A percentile compares a stretch with the other conserved stretches of the same genome.
These are phyloP conservation scores for Colletotrichum sp. DNA, from an alignment of 2,329 filamentous ascomycete species.

Conservation along the genomic window DNA sequence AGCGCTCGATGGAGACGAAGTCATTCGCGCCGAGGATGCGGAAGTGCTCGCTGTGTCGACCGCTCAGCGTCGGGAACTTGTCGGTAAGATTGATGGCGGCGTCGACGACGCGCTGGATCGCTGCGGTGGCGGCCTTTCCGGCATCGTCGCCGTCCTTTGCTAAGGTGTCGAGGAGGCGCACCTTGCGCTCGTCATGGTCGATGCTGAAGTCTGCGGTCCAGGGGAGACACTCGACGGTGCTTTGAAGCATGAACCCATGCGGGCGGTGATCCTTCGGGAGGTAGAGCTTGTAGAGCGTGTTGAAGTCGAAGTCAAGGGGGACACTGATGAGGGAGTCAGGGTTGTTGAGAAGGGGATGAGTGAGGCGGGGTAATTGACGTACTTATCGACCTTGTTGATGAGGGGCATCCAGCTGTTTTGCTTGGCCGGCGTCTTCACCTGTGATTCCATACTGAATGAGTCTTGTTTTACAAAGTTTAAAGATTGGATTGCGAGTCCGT, in stretches of 20 bases:
- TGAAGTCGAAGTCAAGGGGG: slow-evolving; percentile 46
- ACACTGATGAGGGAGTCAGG: slow-evolving; percentile 38
- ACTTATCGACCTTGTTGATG: slow-evolving; percentile 49
- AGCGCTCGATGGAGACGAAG: slow-evolving; percentile 60
- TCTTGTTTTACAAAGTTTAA: fast-evolving
- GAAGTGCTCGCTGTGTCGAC: slow-evolving; percentile 48
- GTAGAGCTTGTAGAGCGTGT: slow-evolving; percentile 51
- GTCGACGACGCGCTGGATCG: slow-evolving; percentile 45
- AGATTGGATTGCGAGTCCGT: not conserved
- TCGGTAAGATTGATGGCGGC: slow-evolving; percentile 33
- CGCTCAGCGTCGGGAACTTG: slow-evolving; percentile 42
- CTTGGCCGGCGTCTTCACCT: not conserved
- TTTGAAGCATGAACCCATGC: slow-evolving; percentile 55
- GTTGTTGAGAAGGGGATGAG: not conserved
- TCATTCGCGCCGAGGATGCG: slow-evolving; percentile 41
- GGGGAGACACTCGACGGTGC: slow-evolving; percentile 50
- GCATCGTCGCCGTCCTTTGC: slow-evolving; percentile 25
- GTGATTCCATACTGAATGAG: not conserved
- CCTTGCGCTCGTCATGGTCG: slow-evolving; percentile 32
- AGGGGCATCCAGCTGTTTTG: slow-evolving; percentile 25
- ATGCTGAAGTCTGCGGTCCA: slow-evolving; percentile 47
- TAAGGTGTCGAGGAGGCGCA: slow-evolving; percentile 35
- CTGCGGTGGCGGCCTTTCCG: slow-evolving; percentile 36
- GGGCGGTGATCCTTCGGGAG: slow-evolving; percentile 49
- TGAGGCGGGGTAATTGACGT: slow-evolving; percentile 21